Conservation (phyloP, 2,329 filamentous ascomycete species). For the Cladosporium phlei region DNA sequence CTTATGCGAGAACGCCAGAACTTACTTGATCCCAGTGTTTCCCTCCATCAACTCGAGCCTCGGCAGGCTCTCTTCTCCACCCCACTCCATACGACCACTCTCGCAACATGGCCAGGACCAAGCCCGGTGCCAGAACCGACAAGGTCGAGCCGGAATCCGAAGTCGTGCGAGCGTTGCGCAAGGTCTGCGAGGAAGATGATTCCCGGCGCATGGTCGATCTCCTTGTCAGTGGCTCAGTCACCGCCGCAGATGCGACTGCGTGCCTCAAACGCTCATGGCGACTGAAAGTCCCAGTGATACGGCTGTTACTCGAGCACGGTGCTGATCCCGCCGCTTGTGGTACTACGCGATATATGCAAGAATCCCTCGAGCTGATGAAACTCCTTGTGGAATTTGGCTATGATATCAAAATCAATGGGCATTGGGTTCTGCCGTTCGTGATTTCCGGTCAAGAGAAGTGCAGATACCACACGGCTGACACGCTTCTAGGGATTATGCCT, state of each 20-base stretch:
- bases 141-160: too few species aligned
- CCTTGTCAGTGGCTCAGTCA: background rate
- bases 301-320: background rate
- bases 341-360: background rate
- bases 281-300: background rate
- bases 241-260: background rate
- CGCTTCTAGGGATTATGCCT: slow-evolving; percentile 3
- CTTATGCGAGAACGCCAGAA: too few species aligned
- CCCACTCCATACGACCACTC: too few species aligned
- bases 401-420: background rate
- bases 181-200: background rate
- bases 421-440: background rate
- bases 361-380: background rate
- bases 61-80: too few species aligned
- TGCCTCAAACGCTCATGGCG: background rate
- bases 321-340: background rate
- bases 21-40: too few species aligned
- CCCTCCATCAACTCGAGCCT: too few species aligned
- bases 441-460: background rate
- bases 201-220: background rate
- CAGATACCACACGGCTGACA: background rate
- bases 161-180: too few species aligned
- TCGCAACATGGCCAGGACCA: too few species aligned
- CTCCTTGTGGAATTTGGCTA: background rate
- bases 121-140: too few species aligned